Base-by-base conservation (phyloP, 257 asterid genomes). In the Solanum clarkiae region DNA sequence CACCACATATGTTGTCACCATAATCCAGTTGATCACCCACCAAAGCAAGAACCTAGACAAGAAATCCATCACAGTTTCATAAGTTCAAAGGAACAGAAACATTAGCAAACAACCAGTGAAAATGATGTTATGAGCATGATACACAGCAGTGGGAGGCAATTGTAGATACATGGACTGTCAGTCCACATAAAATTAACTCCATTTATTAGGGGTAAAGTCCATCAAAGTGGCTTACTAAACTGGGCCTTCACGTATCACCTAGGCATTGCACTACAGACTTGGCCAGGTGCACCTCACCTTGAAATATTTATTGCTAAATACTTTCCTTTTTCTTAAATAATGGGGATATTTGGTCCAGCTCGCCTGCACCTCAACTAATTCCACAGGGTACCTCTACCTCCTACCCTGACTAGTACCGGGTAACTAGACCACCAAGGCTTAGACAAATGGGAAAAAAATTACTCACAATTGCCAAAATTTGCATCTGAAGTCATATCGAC, bases 1-100 rank as follows among this genome's bases (percentile, higher is more conserved):
- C 98, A 84, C 99, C 98, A 80, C 98, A 95, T 54, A 97, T 89
- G 86, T 95, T 90, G 60, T 95, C 98, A 29, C 99, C 96, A 82
- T 91, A 94, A 68, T 97, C 99, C 18, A 97, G 97, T 84, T 95
- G 98, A 86, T 97, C 97, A 84, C 99, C 99, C 12, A 95, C 88
- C 84, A 97, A 87, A 16, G 99, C 99, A 83, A 97, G 93, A 86
- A 97, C 98, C 99, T 96, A 79, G 6, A 26, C 65, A 79, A 16
- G 83, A 79, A 79, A 53, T 53, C 29, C 10, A 17, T 53, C 49
- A 79, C 10, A 26, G 57, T 53, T 72, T 26, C 12, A 6, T 5
- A 53, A 79, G 83, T 79, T 10, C 4, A 79, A 54, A 77, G 22
- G 29, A 53, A 79, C 22, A 26, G 49, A 26, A 79, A 32, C 47